Evolutionary conservation across 1,139 yeast species (phyloP).

Genomic region (Zhuliangozyma blackwelliae): DNA sequence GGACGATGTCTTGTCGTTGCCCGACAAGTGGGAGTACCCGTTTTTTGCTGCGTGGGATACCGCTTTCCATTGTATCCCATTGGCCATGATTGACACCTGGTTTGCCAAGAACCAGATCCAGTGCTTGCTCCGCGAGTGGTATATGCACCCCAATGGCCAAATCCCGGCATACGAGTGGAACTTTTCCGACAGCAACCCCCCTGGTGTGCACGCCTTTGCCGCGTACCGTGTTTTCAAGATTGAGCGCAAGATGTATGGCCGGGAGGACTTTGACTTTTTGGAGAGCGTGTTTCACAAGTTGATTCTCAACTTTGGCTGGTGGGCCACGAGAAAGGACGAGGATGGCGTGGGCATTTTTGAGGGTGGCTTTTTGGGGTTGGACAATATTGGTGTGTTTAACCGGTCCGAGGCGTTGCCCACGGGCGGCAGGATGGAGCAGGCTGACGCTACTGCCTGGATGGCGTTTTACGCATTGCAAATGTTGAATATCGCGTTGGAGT

Average conservation of each 20-base stretch:
- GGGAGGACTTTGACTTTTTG: slow-evolving; percentile 77
- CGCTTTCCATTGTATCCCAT: slow-evolving; percentile 91
- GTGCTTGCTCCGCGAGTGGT: slow-evolving; percentile 90
- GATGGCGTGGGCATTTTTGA: slow-evolving; percentile 90
- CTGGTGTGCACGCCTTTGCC: slow-evolving; percentile 92
- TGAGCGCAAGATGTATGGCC: slow-evolving; percentile 82
- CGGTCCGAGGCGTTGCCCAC: slow-evolving; percentile 94
- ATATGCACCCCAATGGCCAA: slow-evolving; percentile 99
- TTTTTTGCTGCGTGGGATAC: slow-evolving; percentile 98
- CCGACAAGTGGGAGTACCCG: slow-evolving; percentile 97
- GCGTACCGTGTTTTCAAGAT: slow-evolving; percentile 86
- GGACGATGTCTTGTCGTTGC: slow-evolving; percentile 85
- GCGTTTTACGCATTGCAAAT: slow-evolving; percentile 89
- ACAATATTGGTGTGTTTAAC: slow-evolving; percentile 90
- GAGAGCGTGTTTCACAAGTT: slow-evolving; percentile 91
- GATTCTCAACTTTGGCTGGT: slow-evolving; percentile 90
- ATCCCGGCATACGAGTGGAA: slow-evolving; percentile 98
- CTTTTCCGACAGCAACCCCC: slow-evolving; percentile 93
- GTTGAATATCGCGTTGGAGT: slow-evolving; percentile 90
- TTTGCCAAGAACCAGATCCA: slow-evolving; percentile 91
- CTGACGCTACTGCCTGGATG: slow-evolving; percentile 99
- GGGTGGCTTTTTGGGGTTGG: slow-evolving; percentile 93
- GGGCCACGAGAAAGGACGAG: slow-evolving; percentile 92
- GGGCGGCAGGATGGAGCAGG: slow-evolving; percentile 89
- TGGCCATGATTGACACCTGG: slow-evolving; percentile 92